A percentile compares a stretch with the other conserved stretches of the same genome.
These are phyloP conservation scores for Gynostemma pentaphyllum DNA, from an alignment of 306 rosid genomes.

Conservation along the genomic window DNA sequence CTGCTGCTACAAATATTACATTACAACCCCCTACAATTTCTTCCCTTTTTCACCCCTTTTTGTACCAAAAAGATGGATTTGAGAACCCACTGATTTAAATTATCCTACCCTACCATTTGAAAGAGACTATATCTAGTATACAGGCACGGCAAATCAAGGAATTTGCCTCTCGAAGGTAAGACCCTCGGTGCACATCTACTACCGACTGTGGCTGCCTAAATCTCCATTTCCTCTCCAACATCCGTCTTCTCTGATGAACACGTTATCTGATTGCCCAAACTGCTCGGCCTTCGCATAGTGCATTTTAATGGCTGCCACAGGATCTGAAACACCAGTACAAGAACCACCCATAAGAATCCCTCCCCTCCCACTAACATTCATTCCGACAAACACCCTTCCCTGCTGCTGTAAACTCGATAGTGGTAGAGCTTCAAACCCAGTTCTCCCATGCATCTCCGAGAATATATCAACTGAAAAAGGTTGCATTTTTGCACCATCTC, in stretches of 20 bases:
- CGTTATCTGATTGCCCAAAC: slow-evolving; percentile 50
- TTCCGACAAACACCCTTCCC: slow-evolving; percentile 58
- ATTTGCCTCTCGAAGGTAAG: neutral
- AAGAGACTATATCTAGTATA: slow-evolving; percentile 7
- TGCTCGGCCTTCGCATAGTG: slow-evolving; percentile 62
- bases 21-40: slow-evolving; percentile 61
- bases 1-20: slow-evolving; percentile 53
- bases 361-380: slow-evolving; percentile 64
- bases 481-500: slow-evolving; percentile 47
- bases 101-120: neutral
- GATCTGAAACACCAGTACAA: slow-evolving; percentile 66
- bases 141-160: neutral
- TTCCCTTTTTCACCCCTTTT: slow-evolving; percentile 10
- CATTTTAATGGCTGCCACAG: slow-evolving; percentile 87
- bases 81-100: slow-evolving; percentile 3
- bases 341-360: slow-evolving; percentile 61
- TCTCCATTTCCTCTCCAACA: slow-evolving; percentile 69
- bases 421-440: slow-evolving; percentile 55
- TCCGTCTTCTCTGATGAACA: slow-evolving; percentile 45
- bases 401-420: slow-evolving; percentile 64
- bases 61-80: slow-evolving; percentile 6
- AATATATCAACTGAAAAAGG: slow-evolving; percentile 59
- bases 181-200: slow-evolving; percentile 29
- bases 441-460: slow-evolving; percentile 54
- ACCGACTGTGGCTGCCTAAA: slow-evolving; percentile 45